A percentile compares a stretch with the other conserved stretches of the same genome.
Conservation (phyloP, 2,329 filamentous ascomycete species). For the Cryphonectria carpinicola region DNA sequence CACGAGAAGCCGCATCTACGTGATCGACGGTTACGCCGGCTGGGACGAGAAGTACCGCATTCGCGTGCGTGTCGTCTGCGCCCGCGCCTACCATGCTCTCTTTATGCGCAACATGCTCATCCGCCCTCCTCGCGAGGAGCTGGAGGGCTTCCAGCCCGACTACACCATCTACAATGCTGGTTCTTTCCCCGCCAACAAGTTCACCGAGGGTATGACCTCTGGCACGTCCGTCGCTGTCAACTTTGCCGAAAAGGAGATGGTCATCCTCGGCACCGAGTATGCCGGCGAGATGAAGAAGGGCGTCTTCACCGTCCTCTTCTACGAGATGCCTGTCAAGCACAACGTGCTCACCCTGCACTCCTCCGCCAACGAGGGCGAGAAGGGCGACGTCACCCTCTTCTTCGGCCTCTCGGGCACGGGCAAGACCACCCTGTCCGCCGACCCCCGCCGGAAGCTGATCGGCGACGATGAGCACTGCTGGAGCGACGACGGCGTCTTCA, state of each 20-base stretch:
- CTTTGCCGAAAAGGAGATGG: conserved; percentile 99
- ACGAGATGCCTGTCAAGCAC: conserved; percentile 99
- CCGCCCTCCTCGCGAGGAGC: conserved; percentile 85
- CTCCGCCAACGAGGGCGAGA: conserved; percentile 93
- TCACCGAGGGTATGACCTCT: conserved; percentile 97
- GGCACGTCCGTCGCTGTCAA: conserved; percentile 98
- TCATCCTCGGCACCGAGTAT: conserved; percentile 98
- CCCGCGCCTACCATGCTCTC: conserved; percentile 97
- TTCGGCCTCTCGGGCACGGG: conserved; percentile 98
- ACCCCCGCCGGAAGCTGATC: conserved; percentile 94
- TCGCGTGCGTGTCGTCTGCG: conserved; percentile 95
- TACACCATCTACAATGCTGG: conserved; percentile 99
- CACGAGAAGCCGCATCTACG: conserved; percentile 98
- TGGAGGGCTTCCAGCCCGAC: conserved; percentile 97
- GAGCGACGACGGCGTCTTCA: conserved; percentile 96
- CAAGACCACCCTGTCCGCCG: conserved; percentile 97
- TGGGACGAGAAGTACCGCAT: conserved; percentile 99
- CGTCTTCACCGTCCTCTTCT: conserved; percentile 98
- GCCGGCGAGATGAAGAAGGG: conserved; percentile 98
- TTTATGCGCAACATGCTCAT: conserved; percentile 99
- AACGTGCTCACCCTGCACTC: conserved; percentile 98
- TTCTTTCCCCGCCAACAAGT: conserved; percentile 97
- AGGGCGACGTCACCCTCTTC: conserved; percentile 97
- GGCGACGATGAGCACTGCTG: conserved; percentile 99
- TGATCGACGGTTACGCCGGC: conserved; percentile 94